phyloP scores from a whole-genome alignment of 805 yeast species.

The Kazachstania kunashirensis region DNA sequence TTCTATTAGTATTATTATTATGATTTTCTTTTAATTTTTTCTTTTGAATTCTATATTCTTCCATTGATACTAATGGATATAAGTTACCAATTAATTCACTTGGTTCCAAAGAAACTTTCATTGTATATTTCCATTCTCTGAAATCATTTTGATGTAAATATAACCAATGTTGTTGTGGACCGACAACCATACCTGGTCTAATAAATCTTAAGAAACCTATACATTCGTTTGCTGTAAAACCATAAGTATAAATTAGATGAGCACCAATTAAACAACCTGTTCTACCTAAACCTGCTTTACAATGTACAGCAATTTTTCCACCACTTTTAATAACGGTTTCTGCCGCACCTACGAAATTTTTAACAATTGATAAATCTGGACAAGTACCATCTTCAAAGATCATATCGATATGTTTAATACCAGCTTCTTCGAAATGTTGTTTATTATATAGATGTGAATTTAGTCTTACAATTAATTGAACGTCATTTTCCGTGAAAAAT shows the following conservation, averaged over 20 bases:
- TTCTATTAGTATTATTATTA: slow-evolving; percentile 13
- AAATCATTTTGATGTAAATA: slow-evolving; percentile 93
- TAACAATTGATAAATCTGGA: slow-evolving; percentile 88
- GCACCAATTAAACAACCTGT: slow-evolving; percentile 98
- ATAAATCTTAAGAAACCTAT: slow-evolving; percentile 93
- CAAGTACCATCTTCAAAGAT: slow-evolving; percentile 97
- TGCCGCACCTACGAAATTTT: slow-evolving; percentile 88
- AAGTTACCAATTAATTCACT: slow-evolving; percentile 60
- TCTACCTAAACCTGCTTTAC: slow-evolving; percentile 96
- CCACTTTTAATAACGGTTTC: slow-evolving; percentile 78
- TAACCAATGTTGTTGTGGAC: slow-evolving; percentile 98
- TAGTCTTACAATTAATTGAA: slow-evolving; percentile 81
- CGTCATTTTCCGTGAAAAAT: slow-evolving; percentile 63
- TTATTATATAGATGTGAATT: slow-evolving; percentile 88
- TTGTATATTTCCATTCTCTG: slow-evolving; percentile 91
- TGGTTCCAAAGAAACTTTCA: slow-evolving; percentile 64
- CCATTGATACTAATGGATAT: slow-evolving; percentile 51
- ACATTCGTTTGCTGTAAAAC: slow-evolving; percentile 94
- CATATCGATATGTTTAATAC: slow-evolving; percentile 87
- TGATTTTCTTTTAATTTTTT: slow-evolving; percentile 21
- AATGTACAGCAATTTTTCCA: slow-evolving; percentile 96
- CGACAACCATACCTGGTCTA: slow-evolving; percentile 99
- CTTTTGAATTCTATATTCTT: slow-evolving; percentile 48
- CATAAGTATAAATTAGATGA: slow-evolving; percentile 88
- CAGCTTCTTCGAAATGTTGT: slow-evolving; percentile 68